These are phyloP conservation scores for Arachnomyces sp. DNA, from an alignment of 2,329 filamentous ascomycete genomes.

Conservation along the genomic window DNA sequence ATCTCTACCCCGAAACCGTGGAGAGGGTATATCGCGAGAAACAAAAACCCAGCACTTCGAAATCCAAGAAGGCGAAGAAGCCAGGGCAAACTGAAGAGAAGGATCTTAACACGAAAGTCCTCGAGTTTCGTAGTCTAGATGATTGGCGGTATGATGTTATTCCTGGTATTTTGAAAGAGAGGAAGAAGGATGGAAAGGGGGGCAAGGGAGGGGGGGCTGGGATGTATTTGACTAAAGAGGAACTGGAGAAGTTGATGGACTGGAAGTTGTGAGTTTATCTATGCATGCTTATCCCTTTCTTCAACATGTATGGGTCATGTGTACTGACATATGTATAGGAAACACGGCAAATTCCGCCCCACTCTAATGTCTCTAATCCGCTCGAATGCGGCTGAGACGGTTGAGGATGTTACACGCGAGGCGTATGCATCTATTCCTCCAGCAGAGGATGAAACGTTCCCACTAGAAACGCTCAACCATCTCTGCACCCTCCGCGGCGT, in stretches of 20 bases:
- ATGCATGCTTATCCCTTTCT: neutral
- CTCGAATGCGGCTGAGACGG: constrained; percentile 22
- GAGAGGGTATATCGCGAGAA: constrained; percentile 16
- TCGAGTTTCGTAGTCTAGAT: constrained; percentile 27
- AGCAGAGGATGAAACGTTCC: constrained; percentile 18
- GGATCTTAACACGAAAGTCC: constrained; percentile 14
- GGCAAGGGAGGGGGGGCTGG: constrained; percentile 11
- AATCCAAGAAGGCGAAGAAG: constrained; percentile 3
- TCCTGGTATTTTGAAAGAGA: constrained; percentile 17
- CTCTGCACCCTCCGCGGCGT: constrained; percentile 29
- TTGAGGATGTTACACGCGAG: constrained; percentile 20
- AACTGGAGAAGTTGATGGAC: constrained; percentile 31
- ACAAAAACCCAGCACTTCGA: constrained; percentile 12
- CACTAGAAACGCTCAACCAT: constrained; percentile 25
- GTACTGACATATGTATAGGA: constrained; percentile 18
- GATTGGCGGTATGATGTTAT: constrained; percentile 30
- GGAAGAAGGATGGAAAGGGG: constrained; percentile 10
- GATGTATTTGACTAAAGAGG: constrained; percentile 23
- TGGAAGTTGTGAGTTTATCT: constrained; percentile 35
- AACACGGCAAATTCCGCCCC: constrained; percentile 34
- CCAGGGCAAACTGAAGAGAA: constrained; percentile 6
- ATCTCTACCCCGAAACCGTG: constrained; percentile 15
- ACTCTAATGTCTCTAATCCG: constrained; percentile 33
- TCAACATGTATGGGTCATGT: neutral
- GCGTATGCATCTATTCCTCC: constrained; percentile 21